Conservation (phyloP, 2,329 filamentous ascomycete species). For the Microdochium trichocladiopsis region DNA sequence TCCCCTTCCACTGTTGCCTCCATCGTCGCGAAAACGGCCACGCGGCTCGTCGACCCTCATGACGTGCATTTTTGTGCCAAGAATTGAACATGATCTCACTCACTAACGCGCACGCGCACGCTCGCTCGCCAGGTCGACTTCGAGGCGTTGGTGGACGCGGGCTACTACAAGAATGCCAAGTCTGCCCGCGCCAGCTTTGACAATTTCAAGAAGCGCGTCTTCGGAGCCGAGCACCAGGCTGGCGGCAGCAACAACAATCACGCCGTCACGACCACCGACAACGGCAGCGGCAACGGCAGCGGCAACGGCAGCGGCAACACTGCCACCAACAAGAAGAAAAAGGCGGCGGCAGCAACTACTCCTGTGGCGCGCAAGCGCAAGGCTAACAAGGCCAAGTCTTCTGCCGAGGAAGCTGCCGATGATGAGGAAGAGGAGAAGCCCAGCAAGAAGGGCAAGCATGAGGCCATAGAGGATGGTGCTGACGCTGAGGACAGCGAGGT, state of each 20-base stretch:
- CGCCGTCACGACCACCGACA: not conserved
- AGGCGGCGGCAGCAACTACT: too few relatives aligned
- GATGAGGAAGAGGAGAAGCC: not conserved
- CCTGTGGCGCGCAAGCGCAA: not conserved
- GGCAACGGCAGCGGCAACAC: not conserved
- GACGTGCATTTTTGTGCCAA: too few relatives aligned
- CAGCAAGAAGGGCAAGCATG: not conserved
- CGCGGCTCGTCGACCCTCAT: too few relatives aligned
- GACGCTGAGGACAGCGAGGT: not conserved
- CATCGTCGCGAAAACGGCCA: too few relatives aligned
- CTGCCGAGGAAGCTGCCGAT: not conserved
- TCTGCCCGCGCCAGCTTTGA: not conserved
- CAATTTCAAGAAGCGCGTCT: not conserved
- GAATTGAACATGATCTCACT: too few relatives aligned
- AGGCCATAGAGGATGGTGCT: not conserved
- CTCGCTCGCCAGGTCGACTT: not conserved
- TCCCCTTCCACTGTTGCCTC: too few relatives aligned
- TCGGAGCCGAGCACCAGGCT: not conserved
- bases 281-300: not conserved
- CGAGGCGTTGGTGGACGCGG: not conserved
- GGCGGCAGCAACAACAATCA: not conserved
- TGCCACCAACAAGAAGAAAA: not conserved
- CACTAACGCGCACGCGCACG: too few relatives aligned
- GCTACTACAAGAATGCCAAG: not conserved
- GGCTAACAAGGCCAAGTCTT: not conserved